phyloP scores from a whole-genome alignment of 2,329 filamentous ascomycete species.

The Aspergillus spinulosporus region DNA sequence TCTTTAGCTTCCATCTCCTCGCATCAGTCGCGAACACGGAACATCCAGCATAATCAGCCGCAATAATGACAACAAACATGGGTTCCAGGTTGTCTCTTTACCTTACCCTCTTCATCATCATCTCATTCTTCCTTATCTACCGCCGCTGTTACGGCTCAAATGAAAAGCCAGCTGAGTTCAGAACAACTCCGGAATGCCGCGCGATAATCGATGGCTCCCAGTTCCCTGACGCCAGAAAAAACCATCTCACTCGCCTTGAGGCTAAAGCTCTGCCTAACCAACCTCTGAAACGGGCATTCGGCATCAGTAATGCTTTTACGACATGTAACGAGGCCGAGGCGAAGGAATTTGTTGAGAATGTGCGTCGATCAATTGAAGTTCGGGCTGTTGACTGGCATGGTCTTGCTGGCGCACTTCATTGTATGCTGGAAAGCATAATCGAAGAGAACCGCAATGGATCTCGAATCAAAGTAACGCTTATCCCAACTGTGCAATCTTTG shows the following conservation, averaged over 20 bases:
- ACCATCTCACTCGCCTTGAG: background rate
- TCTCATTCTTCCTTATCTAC: background rate
- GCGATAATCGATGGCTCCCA: background rate
- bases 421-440: background rate
- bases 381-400: background rate
- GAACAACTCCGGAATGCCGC: background rate
- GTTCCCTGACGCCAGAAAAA: background rate
- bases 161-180: background rate
- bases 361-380: background rate
- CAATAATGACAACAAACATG: no score
- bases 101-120: background rate
- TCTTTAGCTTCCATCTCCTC: no score
- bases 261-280: background rate
- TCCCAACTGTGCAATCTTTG: background rate
- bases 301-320: background rate
- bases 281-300: background rate
- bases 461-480: background rate
- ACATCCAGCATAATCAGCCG: background rate
- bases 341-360: background rate
- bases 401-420: background rate
- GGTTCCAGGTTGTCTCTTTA: no score
- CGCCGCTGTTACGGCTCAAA: no score
- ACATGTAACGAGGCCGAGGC: background rate
- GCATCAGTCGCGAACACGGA: no score
- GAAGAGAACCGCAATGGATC: background rate